These are phyloP conservation scores for Phoma sp. DNA, from an alignment of 2,329 filamentous ascomycete genomes.

Conservation along the genomic window DNA sequence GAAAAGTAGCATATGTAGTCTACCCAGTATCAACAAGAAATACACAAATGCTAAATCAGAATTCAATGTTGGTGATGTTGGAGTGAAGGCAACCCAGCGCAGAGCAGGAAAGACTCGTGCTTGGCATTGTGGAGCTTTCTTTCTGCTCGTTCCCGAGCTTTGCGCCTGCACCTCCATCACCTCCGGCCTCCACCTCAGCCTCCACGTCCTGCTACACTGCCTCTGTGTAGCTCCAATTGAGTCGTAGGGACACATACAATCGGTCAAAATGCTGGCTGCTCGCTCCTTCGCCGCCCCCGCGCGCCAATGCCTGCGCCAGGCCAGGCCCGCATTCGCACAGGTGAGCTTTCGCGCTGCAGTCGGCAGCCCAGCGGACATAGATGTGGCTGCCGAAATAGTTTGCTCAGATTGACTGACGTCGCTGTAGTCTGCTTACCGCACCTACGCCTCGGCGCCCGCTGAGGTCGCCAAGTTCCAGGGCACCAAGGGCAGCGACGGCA, in stretches of 20 bases:
- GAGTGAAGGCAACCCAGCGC: slow-evolving; percentile 10
- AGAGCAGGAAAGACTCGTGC: slow-evolving; percentile 9
- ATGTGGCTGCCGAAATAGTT: not conserved
- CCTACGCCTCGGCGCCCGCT: slow-evolving; percentile 60
- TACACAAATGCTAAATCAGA: not conserved
- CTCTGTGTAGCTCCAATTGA: slow-evolving; percentile 44
- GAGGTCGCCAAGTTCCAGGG: slow-evolving; percentile 91
- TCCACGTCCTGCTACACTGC: slow-evolving; percentile 35
- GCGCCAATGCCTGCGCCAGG: slow-evolving; percentile 78
- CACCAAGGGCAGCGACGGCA: slow-evolving; percentile 86
- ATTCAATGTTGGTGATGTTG: not conserved
- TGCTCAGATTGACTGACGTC: slow-evolving; percentile 15
- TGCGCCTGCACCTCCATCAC: slow-evolving; percentile 28
- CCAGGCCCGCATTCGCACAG: slow-evolving; percentile 61
- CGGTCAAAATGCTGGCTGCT: slow-evolving; percentile 77
- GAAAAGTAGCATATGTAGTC: not conserved
- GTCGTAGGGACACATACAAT: slow-evolving; percentile 27
- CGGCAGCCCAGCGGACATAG: not conserved
- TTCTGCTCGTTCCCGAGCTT: slow-evolving; percentile 34
- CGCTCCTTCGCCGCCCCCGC: slow-evolving; percentile 77
- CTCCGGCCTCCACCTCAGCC: slow-evolving; percentile 28
- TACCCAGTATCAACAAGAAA: not conserved
- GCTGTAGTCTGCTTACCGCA: slow-evolving; percentile 39
- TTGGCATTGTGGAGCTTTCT: slow-evolving; percentile 33
- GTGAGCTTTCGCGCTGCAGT: slow-evolving; percentile 53